Percentiles rank a stretch among this genome's conserved stretches.
Conservation (phyloP, 805 yeast genomes). For the Yarrowia deformans region DNA sequence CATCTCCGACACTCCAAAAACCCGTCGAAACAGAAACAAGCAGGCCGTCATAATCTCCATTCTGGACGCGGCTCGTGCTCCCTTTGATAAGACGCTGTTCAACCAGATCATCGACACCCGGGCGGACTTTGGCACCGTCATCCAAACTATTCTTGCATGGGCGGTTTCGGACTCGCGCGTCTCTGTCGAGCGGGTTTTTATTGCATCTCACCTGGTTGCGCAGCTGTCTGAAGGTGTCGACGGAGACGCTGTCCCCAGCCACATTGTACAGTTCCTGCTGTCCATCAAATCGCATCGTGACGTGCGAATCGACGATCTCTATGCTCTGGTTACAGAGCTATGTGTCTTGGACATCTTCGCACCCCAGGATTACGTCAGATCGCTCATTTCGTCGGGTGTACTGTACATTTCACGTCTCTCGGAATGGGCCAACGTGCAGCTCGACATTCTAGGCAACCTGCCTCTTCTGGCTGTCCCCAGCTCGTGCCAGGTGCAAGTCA, state of each 20-base stretch:
- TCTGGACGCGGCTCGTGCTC: background rate
- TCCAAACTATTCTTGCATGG: conserved; percentile 47
- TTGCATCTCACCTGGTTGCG: conserved; percentile 43
- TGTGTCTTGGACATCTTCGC: conserved; percentile 58
- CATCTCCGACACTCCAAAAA: conserved; percentile 43
- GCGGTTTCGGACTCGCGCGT: conserved; percentile 43
- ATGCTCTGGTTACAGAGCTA: conserved; percentile 61
- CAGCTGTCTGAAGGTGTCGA: conserved; percentile 38
- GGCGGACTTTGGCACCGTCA: conserved; percentile 40
- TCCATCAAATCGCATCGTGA: conserved; percentile 5
- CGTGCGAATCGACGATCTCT: conserved; percentile 44
- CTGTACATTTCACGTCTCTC: conserved; percentile 63
- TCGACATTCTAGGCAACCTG: conserved; percentile 56
- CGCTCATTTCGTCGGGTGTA: conserved; percentile 84
- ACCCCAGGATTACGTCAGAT: conserved; percentile 73
- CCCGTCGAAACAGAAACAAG: conserved; percentile 43
- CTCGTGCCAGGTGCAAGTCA: conserved; percentile 18
- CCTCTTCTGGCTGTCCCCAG: conserved; percentile 44
- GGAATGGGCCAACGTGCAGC: conserved; percentile 53
- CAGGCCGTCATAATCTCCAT: conserved; percentile 14
- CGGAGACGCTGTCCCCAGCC: conserved; percentile 17
- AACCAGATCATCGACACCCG: conserved; percentile 31
- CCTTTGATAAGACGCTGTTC: conserved; percentile 10
- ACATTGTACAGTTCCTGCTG: conserved; percentile 25
- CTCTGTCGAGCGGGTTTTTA: conserved; percentile 43